A percentile compares a stretch with the other conserved stretches of the same genome.
Evolutionary conservation across 1,284 basidiomycete genomes (phyloP).

Genomic region (Trichosporon coremiiforme): DNA sequence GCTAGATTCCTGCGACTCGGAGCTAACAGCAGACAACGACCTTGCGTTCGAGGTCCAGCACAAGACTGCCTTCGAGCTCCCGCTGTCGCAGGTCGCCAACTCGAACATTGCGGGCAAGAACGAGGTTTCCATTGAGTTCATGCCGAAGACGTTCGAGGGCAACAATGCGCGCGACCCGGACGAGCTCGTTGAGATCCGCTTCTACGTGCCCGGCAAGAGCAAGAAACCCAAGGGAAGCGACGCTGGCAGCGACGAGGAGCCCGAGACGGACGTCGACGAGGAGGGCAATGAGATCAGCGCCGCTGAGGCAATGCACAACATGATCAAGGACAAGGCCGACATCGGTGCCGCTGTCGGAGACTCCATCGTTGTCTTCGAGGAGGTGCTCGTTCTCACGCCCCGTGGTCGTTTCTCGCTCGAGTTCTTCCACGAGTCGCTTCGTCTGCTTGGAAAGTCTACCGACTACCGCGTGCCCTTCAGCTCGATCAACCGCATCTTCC

Average conservation of each 20-base stretch:
- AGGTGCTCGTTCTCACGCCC: slow-evolving; percentile 94
- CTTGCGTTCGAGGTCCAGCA: slow-evolving; percentile 88
- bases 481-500: slow-evolving; percentile 86
- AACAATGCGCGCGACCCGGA: slow-evolving; percentile 62
- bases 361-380: slow-evolving; percentile 92
- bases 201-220: slow-evolving; percentile 82
- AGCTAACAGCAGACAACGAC: slow-evolving; percentile 68
- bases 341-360: slow-evolving; percentile 91
- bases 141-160: slow-evolving; percentile 59
- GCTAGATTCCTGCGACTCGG: slow-evolving; percentile 33
- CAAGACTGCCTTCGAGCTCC: slow-evolving; percentile 88
- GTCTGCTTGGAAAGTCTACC: slow-evolving; percentile 95
- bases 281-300: slow-evolving; percentile 68
- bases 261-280: slow-evolving; percentile 56
- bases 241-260: slow-evolving; percentile 66
- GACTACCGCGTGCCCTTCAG: slow-evolving; percentile 97
- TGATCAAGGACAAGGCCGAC: slow-evolving; percentile 94
- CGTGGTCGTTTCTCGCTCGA: slow-evolving; percentile 96
- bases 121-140: slow-evolving; percentile 96
- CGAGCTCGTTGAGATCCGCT: slow-evolving; percentile 93
- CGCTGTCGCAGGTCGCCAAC: slow-evolving; percentile 84
- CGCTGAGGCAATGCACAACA: slow-evolving; percentile 94
- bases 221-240: slow-evolving; percentile 63
- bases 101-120: slow-evolving; percentile 97
- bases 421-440: slow-evolving; percentile 92